phyloP scores from a whole-genome alignment of 2,329 filamentous ascomycete species.

The Arthrobotrys iridis region DNA sequence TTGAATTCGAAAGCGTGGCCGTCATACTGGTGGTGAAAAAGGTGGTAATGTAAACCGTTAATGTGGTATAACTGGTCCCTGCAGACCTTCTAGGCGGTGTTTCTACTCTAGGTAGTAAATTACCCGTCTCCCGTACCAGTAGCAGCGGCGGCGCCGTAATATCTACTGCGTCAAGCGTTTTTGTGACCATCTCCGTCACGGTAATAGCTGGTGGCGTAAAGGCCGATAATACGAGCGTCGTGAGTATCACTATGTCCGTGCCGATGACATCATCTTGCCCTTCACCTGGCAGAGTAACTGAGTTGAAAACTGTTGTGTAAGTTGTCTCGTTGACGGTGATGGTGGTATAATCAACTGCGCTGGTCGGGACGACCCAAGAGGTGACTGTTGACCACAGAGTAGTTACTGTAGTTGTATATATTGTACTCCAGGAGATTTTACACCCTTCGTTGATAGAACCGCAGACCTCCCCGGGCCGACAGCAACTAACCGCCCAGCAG shows the following conservation, averaged over 20 bases:
- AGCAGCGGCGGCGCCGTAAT: constrained; percentile 12
- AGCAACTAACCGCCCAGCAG: constrained; percentile 47
- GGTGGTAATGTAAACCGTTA: constrained; percentile 37
- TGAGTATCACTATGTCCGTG: neutral
- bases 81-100: constrained; percentile 19
- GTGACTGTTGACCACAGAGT: constrained; percentile 35
- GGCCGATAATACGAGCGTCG: constrained; percentile 34
- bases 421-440: constrained; percentile 49
- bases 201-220: constrained; percentile 44
- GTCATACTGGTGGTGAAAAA: constrained; percentile 41
- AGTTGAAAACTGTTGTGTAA: constrained; percentile 28
- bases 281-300: constrained; percentile 35
- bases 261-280: constrained; percentile 31
- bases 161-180: neutral
- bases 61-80: constrained; percentile 40
- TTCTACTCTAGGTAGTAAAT: constrained; percentile 9
- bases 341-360: constrained; percentile 20
- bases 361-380: constrained; percentile 32
- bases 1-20: constrained; percentile 19
- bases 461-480: constrained; percentile 36
- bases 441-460: constrained; percentile 37
- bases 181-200: constrained; percentile 20
- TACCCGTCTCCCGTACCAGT: neutral
- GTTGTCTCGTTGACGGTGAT: constrained; percentile 30
- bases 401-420: constrained; percentile 46